Evolutionary conservation across 2,329 filamentous ascomycete species (phyloP).

Genomic region (Trichophyton schoenleinii): DNA sequence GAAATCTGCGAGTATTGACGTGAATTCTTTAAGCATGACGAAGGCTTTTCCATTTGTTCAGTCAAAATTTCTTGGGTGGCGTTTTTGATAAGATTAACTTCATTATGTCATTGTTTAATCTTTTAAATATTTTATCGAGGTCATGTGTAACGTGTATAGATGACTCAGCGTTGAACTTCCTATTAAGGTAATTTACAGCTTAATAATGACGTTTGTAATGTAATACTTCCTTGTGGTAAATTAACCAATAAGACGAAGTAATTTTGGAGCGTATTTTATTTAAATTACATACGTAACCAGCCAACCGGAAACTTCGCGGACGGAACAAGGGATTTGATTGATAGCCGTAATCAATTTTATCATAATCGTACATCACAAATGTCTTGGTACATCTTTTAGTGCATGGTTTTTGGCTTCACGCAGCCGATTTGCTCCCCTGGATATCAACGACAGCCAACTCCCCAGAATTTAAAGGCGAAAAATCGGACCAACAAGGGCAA

Average conservation of each 20-base stretch:
- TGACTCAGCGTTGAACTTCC: not conserved
- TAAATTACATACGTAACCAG: not conserved
- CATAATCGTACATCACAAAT: conserved; percentile 7
- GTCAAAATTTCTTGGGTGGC: not conserved
- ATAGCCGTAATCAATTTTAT: conserved; percentile 3
- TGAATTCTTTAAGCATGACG: not conserved
- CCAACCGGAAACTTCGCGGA: not conserved
- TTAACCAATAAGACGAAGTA: not conserved
- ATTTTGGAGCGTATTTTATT: not conserved
- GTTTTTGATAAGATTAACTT: not conserved
- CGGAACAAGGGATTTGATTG: not conserved
- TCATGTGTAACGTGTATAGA: not conserved
- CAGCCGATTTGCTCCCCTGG: not conserved
- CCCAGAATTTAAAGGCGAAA: not conserved
- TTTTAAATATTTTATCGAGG: not conserved
- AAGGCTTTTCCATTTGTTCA: not conserved
- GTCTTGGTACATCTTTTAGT: conserved; percentile 4
- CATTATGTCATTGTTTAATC: not conserved
- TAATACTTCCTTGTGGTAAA: not conserved
- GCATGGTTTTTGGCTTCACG: not conserved
- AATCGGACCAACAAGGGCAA: not conserved
- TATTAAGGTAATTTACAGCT: not conserved
- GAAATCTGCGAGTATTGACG: not conserved
- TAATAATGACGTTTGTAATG: not conserved
- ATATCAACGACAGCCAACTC: not conserved